Conservation (phyloP, 2,329 filamentous ascomycete genomes). For the Monilinia fructicola region DNA sequence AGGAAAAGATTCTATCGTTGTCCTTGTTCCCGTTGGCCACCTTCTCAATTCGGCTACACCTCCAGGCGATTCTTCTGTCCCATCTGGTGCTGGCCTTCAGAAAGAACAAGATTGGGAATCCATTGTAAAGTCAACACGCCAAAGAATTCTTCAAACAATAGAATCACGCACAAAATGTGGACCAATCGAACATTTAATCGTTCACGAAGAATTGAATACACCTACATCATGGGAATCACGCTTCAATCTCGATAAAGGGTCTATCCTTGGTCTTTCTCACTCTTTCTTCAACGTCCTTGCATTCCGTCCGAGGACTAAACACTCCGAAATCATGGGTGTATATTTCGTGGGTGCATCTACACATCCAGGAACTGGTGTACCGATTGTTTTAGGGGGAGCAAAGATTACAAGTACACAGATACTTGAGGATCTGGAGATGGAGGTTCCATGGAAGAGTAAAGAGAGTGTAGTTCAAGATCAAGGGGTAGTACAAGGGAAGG, state of each 20-base stretch:
- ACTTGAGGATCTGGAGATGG: conserved; percentile 38
- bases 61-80: conserved; percentile 30
- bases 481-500: conserved; percentile 31
- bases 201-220: conserved; percentile 64
- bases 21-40: conserved; percentile 72
- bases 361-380: conserved; percentile 74
- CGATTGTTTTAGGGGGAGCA: conserved; percentile 68
- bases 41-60: conserved; percentile 50
- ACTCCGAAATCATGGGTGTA: conserved; percentile 46
- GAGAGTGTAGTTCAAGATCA: conserved; percentile 25
- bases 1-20: conserved; percentile 64
- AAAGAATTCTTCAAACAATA: conserved; percentile 61
- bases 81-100: conserved; percentile 36
- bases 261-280: conserved; percentile 70
- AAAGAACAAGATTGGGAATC: conserved; percentile 58
- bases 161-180: conserved; percentile 57
- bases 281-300: conserved; percentile 71
- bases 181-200: conserved; percentile 42
- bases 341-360: conserved; percentile 76
- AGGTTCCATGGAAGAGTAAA: conserved; percentile 32
- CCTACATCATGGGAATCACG: conserved; percentile 62
- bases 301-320: conserved; percentile 60
- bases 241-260: conserved; percentile 75
- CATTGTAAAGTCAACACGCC: conserved; percentile 59
- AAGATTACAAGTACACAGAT: conserved; percentile 60